Evolutionary conservation across 2,329 filamentous ascomycete genomes (phyloP).

Genomic region (Aciculosporium take): DNA sequence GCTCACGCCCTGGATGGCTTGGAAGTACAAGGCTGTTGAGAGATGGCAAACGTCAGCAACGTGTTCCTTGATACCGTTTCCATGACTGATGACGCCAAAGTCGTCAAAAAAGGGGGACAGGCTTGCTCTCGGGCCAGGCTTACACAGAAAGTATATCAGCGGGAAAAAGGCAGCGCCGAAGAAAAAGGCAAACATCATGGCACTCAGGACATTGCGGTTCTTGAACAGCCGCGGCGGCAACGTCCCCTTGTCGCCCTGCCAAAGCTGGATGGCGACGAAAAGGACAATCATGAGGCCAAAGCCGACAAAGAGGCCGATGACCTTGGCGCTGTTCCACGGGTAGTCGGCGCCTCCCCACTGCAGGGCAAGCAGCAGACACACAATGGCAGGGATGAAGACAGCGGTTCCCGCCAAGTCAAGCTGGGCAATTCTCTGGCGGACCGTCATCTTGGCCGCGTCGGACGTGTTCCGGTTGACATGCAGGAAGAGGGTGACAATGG

Average conservation of each 20-base stretch:
- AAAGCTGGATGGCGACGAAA: constrained; percentile 34
- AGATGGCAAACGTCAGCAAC: not conserved
- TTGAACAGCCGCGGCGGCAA: constrained; percentile 32
- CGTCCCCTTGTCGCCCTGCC: constrained; percentile 28
- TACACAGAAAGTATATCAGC: constrained; percentile 38
- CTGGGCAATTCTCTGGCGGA: constrained; percentile 25
- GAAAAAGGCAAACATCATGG: constrained; percentile 31
- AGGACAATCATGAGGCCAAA: constrained; percentile 29
- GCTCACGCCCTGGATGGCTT: constrained; percentile 36
- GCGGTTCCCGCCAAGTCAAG: constrained; percentile 35
- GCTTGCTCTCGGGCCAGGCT: constrained; percentile 15
- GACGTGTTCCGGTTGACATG: constrained; percentile 23
- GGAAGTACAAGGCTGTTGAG: constrained; percentile 33
- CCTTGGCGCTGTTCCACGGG: constrained; percentile 32
- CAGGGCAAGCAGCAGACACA: constrained; percentile 40
- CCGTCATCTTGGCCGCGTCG: constrained; percentile 18
- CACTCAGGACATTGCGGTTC: constrained; percentile 25
- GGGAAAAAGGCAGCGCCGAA: constrained; percentile 39
- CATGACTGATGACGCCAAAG: too few relatives aligned
- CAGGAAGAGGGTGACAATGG: constrained; percentile 33
- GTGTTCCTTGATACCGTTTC: too few relatives aligned
- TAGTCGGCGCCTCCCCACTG: constrained; percentile 41
- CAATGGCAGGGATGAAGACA: constrained; percentile 36
- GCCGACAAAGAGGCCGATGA: constrained; percentile 38
- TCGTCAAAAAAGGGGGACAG: too few relatives aligned